These are phyloP conservation scores for Serendipita vermifera DNA, from an alignment of 768 basidiomycete species.

Conservation along the genomic window DNA sequence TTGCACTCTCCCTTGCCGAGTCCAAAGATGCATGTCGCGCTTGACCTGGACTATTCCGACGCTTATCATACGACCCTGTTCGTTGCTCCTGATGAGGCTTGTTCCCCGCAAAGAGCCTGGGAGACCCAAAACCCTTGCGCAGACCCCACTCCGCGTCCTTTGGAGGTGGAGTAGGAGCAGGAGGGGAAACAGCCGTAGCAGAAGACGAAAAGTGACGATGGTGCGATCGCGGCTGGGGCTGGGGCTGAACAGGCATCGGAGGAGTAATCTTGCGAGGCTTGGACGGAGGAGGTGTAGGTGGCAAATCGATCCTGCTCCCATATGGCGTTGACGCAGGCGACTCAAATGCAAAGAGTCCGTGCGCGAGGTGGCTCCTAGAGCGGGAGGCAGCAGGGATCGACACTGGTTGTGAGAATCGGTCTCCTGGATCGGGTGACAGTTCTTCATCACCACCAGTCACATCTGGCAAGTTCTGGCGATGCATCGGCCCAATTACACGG, in stretches of 20 bases:
- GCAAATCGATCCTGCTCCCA: not conserved
- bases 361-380: not conserved
- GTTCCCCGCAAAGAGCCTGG: not conserved
- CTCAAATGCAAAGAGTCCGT: slow-evolving; percentile 1
- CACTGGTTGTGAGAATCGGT: not conserved
- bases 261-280: not conserved
- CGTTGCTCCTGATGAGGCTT: not conserved
- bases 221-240: not conserved
- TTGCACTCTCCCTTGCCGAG: too few species aligned
- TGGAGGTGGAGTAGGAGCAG: not conserved
- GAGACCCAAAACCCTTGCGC: not conserved
- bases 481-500: not conserved
- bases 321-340: not conserved
- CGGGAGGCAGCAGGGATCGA: not conserved
- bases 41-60: too few species aligned
- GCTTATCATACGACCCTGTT: too few species aligned
- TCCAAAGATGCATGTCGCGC: too few species aligned
- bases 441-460: not conserved
- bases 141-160: not conserved
- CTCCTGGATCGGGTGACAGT: slow-evolving; percentile 1
- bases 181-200: slow-evolving; percentile 1
- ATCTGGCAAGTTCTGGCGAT: not conserved
- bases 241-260: not conserved
- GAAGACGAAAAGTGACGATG: slow-evolving; percentile 7
- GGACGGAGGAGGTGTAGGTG: not conserved